Conservation (phyloP, 495 filamentous ascomycete genomes). For the Oidiodendron maius region DNA sequence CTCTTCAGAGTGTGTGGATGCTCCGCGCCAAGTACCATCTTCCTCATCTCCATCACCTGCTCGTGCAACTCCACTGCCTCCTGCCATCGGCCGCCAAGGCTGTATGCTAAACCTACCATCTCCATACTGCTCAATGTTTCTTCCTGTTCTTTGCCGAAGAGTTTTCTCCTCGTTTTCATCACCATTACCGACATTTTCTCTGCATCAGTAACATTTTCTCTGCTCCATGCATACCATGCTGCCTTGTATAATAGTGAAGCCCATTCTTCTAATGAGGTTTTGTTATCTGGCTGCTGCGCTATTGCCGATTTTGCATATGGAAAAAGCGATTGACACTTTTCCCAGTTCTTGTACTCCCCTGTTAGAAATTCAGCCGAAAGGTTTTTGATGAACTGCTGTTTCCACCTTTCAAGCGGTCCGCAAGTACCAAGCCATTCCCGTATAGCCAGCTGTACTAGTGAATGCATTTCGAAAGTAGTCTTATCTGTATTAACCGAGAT, state of each 20-base stretch:
- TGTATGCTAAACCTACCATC: conserved; percentile 2
- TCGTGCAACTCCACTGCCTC: neutral
- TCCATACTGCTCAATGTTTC: conserved; percentile 11
- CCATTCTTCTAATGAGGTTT: conserved; percentile 12
- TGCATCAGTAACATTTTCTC: conserved; percentile 11
- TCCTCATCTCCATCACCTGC: neutral
- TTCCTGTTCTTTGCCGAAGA: conserved; percentile 9
- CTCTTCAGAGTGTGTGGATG: neutral
- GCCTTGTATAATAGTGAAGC: conserved; percentile 19
- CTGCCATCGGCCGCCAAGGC: neutral
- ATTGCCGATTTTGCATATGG: too few relatives aligned
- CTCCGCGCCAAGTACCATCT: too few relatives aligned
- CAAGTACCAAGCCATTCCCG: conserved; percentile 32
- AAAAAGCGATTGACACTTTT: conserved; percentile 19
- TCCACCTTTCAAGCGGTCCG: conserved; percentile 28
- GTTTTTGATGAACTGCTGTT: conserved; percentile 26
- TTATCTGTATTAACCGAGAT: conserved; percentile 18
- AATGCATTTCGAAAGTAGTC: conserved; percentile 35
- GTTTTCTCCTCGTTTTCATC: neutral
- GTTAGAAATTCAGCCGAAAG: conserved; percentile 31
- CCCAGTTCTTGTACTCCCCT: conserved; percentile 25
- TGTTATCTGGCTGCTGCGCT: neutral
- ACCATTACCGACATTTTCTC: neutral
- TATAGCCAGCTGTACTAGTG: conserved; percentile 37
- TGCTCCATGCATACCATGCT: conserved; percentile 16